Evolutionary conservation across 1,284 basidiomycete species (phyloP), one percentile per base, ranked within the genome.

Genomic region (Moniliophthora roreri): DNA sequence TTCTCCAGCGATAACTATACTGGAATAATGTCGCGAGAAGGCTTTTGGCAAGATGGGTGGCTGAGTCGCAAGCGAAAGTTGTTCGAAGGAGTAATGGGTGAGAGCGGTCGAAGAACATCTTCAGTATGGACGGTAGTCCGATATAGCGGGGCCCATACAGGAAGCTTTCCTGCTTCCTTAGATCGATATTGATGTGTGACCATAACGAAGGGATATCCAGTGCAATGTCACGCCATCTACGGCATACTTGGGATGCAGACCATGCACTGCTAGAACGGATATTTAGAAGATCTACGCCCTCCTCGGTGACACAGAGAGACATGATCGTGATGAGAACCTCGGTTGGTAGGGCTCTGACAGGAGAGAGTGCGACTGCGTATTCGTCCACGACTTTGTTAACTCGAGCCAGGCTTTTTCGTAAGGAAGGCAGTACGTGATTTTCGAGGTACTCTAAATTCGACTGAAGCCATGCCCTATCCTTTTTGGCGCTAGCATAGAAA

Each of bases 81-180:
- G 28, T 46, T 28, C 24, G 24, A n/a, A 46, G 24, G 8, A 24
- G 44, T n/a, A 13, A 18, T 18, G 11, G 21, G 24, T 46, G 16
- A 8, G 44, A 46, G 10, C 44, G 44, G 11, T 8, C 28, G 24
- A 46, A 11, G 16, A 15, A 32, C 5, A 24, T 32, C 8, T 23
- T 3, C n/a, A 46, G 26, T n/a, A 46, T 46, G 11, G n/a, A 2
- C 6, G 44, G 44, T 23, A 46, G 11, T n/a, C 44, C 44, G 10
- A 16, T 23, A 24, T 15, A 32, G 13, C 28, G 44, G 10, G 26
- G 44, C 2, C 28, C 44, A 10, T 28, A 32, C 7, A 11, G 7
- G n/a, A 46, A 46, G 11, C 44, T 23, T 46, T 46, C 44, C 16
- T n/a, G 23, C 11, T 46, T 28, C 24, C 44, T 23, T n/a, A 46